These are phyloP conservation scores for Aspergillus ustus DNA, from an alignment of 2,329 filamentous ascomycete species.

Conservation along the genomic window DNA sequence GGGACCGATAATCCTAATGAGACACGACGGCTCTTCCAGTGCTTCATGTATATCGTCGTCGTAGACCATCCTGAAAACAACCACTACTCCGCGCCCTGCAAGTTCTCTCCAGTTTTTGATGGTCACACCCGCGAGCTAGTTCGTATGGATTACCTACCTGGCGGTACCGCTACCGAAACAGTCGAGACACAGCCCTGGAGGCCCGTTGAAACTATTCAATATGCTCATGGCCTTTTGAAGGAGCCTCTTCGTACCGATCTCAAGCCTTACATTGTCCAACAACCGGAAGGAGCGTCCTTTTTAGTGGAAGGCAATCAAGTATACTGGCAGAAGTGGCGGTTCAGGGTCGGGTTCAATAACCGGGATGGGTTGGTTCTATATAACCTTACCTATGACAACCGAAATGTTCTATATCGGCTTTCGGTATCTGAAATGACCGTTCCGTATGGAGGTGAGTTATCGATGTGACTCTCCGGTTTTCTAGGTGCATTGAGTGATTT, in stretches of 20 bases:
- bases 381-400: slow-evolving; percentile 65
- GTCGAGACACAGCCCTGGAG: slow-evolving; percentile 62
- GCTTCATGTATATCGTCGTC: slow-evolving; percentile 44
- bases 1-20: slow-evolving; percentile 51
- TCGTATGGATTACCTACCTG: slow-evolving; percentile 71
- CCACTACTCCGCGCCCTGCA: slow-evolving; percentile 43
- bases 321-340: slow-evolving; percentile 69
- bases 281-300: slow-evolving; percentile 69
- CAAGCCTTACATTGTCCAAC: slow-evolving; percentile 67
- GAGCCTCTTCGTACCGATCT: slow-evolving; percentile 64
- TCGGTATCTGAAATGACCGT: slow-evolving; percentile 70
- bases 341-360: slow-evolving; percentile 65
- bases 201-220: slow-evolving; percentile 56
- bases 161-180: slow-evolving; percentile 64
- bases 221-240: slow-evolving; percentile 67
- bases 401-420: slow-evolving; percentile 70
- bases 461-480: not conserved
- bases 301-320: slow-evolving; percentile 60
- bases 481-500: not conserved
- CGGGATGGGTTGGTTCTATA: slow-evolving; percentile 71
- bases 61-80: slow-evolving; percentile 43
- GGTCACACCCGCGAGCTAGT: slow-evolving; percentile 66
- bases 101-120: slow-evolving; percentile 55
- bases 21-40: slow-evolving; percentile 45
- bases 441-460: slow-evolving; percentile 44